phyloP scores from a whole-genome alignment of 495 filamentous ascomycete genomes.

The Neurospora sp. region DNA sequence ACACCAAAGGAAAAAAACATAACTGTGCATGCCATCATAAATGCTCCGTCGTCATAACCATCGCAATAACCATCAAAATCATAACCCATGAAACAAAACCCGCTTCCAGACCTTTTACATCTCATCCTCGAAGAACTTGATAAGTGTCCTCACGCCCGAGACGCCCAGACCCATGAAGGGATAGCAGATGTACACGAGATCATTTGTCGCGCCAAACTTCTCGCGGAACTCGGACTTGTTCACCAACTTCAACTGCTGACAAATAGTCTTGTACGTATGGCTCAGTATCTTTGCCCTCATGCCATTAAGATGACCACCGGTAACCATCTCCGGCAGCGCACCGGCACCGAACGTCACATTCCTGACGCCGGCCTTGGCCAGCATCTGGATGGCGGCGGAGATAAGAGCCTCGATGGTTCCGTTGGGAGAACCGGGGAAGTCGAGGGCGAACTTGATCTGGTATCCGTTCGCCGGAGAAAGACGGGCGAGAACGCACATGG shows the following conservation, averaged over 20 bases:
- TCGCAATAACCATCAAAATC: not conserved
- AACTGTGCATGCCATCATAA: not conserved
- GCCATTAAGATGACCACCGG: slow-evolving; percentile 67
- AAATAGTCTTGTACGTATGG: slow-evolving; percentile 66
- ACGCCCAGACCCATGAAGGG: slow-evolving; percentile 71
- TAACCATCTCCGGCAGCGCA: slow-evolving; percentile 53
- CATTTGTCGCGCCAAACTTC: slow-evolving; percentile 71
- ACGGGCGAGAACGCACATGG: slow-evolving; percentile 63
- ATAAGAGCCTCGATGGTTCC: slow-evolving; percentile 75
- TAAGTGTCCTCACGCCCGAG: slow-evolving; percentile 60
- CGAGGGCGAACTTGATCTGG: slow-evolving; percentile 81
- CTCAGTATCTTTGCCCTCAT: slow-evolving; percentile 61
- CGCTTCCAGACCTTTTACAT: slow-evolving; percentile 12
- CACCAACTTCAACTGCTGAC: slow-evolving; percentile 64
- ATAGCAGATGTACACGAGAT: slow-evolving; percentile 73
- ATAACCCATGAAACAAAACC: not conserved
- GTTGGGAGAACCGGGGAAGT: slow-evolving; percentile 68
- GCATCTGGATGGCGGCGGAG: slow-evolving; percentile 61
- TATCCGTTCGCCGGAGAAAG: slow-evolving; percentile 67
- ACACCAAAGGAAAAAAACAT: not conserved
- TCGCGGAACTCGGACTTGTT: slow-evolving; percentile 79
- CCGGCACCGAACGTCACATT: slow-evolving; percentile 73
- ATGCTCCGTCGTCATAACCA: not conserved
- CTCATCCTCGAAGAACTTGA: slow-evolving; percentile 78
- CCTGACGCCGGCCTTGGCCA: slow-evolving; percentile 51